Conservation (phyloP, 176 grass and related monocot species). For the Themeda triandra region DNA sequence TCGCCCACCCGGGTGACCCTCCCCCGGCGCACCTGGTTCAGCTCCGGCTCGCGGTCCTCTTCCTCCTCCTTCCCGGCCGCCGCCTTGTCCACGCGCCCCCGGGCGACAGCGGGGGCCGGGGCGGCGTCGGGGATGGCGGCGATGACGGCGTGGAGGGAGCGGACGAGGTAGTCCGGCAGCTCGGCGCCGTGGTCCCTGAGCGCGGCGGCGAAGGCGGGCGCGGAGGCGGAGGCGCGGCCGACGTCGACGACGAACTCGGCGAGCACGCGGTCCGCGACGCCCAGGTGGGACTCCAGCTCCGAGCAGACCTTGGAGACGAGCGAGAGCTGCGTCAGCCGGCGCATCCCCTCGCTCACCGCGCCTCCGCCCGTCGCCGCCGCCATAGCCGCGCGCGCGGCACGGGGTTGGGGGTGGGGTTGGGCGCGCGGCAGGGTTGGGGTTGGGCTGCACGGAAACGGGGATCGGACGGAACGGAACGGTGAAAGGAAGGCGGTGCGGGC, state of each 20-base stretch:
- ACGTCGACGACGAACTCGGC: constrained; percentile 85
- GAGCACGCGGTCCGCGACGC: constrained; percentile 72
- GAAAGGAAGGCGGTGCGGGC: not conserved
- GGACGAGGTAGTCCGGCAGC: constrained; percentile 79
- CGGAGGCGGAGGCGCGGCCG: constrained; percentile 48
- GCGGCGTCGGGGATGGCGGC: constrained; percentile 56
- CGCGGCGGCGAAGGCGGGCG: constrained; percentile 54
- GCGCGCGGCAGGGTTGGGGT: not conserved
- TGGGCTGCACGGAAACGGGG: not conserved
- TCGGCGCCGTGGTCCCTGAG: constrained; percentile 68
- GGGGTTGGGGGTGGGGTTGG: not conserved
- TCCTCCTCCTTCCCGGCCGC: constrained; percentile 34
- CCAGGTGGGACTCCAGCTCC: constrained; percentile 74
- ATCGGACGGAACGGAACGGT: not conserved
- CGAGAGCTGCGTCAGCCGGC: constrained; percentile 25
- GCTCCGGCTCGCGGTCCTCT: constrained; percentile 58
- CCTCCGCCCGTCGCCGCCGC: not conserved
- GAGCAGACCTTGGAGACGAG: constrained; percentile 72
- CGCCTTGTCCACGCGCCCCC: constrained; percentile 19
- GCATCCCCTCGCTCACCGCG: not conserved
- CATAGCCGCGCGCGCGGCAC: not conserved
- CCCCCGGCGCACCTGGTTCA: constrained; percentile 68
- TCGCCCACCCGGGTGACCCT: constrained; percentile 75
- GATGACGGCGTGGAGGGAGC: constrained; percentile 78
- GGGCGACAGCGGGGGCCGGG: not conserved